Percentiles rank a stretch among this genome's conserved stretches.
Evolutionary conservation across 345 rosid species (phyloP).

Genomic region (Firmiana major): DNA sequence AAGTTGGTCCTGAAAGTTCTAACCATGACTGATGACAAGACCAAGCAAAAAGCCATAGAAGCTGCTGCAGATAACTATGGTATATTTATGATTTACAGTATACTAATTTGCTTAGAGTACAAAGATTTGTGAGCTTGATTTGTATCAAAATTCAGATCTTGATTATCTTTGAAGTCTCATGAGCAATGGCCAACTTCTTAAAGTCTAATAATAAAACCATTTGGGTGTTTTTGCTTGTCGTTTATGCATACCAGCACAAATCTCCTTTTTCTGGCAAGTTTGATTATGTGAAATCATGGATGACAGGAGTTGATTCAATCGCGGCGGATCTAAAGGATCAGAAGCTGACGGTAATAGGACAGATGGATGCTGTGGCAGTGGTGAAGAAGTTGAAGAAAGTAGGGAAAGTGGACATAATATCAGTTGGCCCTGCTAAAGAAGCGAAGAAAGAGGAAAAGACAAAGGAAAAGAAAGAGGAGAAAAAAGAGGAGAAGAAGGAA

Average conservation of each 20-base stretch:
- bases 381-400: constrained; percentile 85
- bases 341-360: constrained; percentile 79
- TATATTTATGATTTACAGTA: constrained; percentile 11
- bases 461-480: constrained; percentile 52
- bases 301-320: constrained; percentile 80
- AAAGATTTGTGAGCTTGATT: neutral
- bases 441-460: constrained; percentile 83
- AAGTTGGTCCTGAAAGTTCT: constrained; percentile 78
- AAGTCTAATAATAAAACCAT: neutral
- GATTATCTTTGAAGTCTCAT: neutral
- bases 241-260: neutral
- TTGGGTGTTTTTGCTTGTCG: neutral
- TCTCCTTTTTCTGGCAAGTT: neutral
- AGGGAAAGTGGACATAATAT: constrained; percentile 82
- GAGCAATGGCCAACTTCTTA: neutral
- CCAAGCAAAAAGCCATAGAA: constrained; percentile 86
- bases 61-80: constrained; percentile 90
- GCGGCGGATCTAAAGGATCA: constrained; percentile 86
- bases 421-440: constrained; percentile 89
- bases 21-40: constrained; percentile 90
- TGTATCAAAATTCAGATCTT: neutral
- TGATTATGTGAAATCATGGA: neutral
- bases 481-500: constrained; percentile 41
- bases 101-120: neutral
- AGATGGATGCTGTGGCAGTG: constrained; percentile 79